phyloP scores from a whole-genome alignment of 2,329 filamentous ascomycete genomes.

The Hypomyces rosellus region DNA sequence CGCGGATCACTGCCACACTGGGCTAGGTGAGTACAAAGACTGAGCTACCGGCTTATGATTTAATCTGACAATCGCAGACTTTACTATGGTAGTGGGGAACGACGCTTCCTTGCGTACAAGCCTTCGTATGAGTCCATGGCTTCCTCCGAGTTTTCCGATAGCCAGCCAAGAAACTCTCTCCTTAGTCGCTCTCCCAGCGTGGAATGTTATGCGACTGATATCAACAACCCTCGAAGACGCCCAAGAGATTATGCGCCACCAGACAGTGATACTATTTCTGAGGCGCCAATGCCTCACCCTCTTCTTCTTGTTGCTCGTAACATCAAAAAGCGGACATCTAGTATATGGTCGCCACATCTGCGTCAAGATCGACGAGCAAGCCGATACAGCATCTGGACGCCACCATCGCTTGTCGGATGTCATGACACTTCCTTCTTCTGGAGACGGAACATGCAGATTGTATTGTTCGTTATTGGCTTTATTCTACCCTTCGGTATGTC shows the following conservation, averaged over 20 bases:
- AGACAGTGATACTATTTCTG: conserved; percentile 18
- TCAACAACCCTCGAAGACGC: conserved; percentile 41
- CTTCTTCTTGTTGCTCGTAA: conserved; percentile 21
- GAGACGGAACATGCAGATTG: conserved; percentile 65
- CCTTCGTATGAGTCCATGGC: conserved; percentile 40
- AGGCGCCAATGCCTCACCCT: conserved; percentile 38
- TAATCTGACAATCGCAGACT: conserved; percentile 35
- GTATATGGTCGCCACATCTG: conserved; percentile 70
- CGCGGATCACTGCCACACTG: conserved; percentile 44
- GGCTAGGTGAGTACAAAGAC: conserved; percentile 38
- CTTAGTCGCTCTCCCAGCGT: conserved; percentile 43
- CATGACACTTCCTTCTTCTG: conserved; percentile 55
- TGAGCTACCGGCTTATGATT: neutral
- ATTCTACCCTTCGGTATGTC: conserved; percentile 64
- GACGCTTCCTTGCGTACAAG: conserved; percentile 41
- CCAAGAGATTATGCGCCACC: conserved; percentile 30
- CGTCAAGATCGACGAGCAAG: conserved; percentile 55
- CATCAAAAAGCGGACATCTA: conserved; percentile 46
- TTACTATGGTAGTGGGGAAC: conserved; percentile 65
- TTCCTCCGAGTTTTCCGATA: conserved; percentile 42
- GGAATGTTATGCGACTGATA: conserved; percentile 40
- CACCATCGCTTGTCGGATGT: conserved; percentile 63
- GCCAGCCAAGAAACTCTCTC: conserved; percentile 40
- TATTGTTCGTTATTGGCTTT: conserved; percentile 71
- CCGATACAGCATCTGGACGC: conserved; percentile 61